Base-by-base conservation (phyloP, 192 early-diverging fungal species). In the Backusella parvicylindrica region DNA sequence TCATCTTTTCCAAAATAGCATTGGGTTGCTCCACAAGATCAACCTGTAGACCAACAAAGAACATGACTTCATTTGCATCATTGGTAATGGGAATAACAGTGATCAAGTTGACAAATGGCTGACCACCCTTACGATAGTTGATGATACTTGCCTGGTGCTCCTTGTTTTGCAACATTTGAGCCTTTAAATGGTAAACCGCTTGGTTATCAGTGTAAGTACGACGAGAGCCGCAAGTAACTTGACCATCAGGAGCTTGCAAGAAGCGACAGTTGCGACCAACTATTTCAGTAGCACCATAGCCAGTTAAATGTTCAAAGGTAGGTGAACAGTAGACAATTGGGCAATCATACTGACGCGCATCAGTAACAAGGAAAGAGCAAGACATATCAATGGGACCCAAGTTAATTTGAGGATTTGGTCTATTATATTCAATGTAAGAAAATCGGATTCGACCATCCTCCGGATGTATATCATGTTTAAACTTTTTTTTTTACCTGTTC, bases 11-110 rank as follows among this genome's bases (percentile, higher is more conserved):
- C 36, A 92, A 56, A 70, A 91, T 92, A 21, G 88, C 82, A 38
- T 90, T 85, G 26, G 91, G 91, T 77, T 92, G 91, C 31, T 91
- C 88, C 0, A 92, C 86, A 11, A 92, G 68, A 71, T 92, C 89
- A 1, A 91, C 84, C 65, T 89, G 87, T 43, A 91, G 81, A 5
- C 89, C 89, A 35, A 91, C 86, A 81, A 83, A 89, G 70, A 77
- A 86, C 64, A 82, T 79, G 26, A 89, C 72, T 33, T 84, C 84
- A 16, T 84, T 73, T 15, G 65, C 64, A 16, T 73, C 63, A 72
- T 67, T 71, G 8, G 56, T 56, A 28, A 91, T 74, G 2, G 89
- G 89, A 35, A 91, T 81, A 31, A 89, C 77, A 1, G 89, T 89
- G 16, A 91, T 75, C 33, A 89, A 75, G 74, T 91, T 91, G 77